A percentile compares a stretch with the other conserved stretches of the same genome.
phyloP scores from a whole-genome alignment of 805 yeast genomes.

The Grigorovia humatica region DNA sequence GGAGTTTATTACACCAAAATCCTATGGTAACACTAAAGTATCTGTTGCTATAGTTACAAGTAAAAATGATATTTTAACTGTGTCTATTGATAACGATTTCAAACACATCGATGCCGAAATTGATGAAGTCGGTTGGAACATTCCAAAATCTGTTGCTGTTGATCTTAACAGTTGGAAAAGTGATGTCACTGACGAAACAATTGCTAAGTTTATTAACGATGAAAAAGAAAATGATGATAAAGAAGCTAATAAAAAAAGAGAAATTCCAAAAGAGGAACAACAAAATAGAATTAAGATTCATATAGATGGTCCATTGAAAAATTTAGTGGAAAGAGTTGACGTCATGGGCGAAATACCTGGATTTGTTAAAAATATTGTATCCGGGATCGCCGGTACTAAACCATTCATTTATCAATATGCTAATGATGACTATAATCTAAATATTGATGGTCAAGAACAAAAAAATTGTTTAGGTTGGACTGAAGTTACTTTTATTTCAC shows the following conservation, averaged over 20 bases:
- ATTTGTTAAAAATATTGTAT: constrained; percentile 84
- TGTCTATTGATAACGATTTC: constrained; percentile 56
- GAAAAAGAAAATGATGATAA: constrained; percentile 11
- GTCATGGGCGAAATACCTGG: constrained; percentile 96
- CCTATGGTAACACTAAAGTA: constrained; percentile 77
- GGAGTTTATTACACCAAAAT: constrained; percentile 92
- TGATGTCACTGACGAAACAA: constrained; percentile 34
- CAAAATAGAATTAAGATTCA: constrained; percentile 34
- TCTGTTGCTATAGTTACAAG: constrained; percentile 66
- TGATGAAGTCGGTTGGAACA: constrained; percentile 89
- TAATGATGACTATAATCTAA: constrained; percentile 34
- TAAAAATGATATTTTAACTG: constrained; percentile 50
- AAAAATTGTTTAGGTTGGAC: constrained; percentile 25
- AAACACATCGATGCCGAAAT: constrained; percentile 43
- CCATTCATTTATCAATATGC: constrained; percentile 94
- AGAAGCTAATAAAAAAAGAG: constrained; percentile 11
- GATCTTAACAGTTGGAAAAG: constrained; percentile 41
- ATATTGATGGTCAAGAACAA: constrained; percentile 12
- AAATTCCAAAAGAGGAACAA: not conserved
- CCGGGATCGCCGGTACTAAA: constrained; percentile 90
- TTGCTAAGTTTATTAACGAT: constrained; percentile 10
- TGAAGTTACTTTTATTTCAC: constrained; percentile 28
- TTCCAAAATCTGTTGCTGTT: constrained; percentile 61
- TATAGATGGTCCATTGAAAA: constrained; percentile 50
- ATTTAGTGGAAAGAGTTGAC: constrained; percentile 81